Conservation (phyloP, 768 basidiomycete genomes). For the Boletus insuetus region DNA sequence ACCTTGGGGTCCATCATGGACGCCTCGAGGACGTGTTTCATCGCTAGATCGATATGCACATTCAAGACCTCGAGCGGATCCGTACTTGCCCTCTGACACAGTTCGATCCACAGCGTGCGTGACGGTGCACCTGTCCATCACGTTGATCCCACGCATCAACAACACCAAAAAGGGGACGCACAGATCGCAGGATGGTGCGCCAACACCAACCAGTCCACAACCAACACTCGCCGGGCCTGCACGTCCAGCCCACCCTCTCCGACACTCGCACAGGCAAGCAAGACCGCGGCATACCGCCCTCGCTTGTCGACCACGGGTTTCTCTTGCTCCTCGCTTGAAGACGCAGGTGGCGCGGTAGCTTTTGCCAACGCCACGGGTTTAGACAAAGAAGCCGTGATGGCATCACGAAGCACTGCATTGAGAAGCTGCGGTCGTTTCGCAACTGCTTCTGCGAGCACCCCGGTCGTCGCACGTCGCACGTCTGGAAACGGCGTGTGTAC, state of each 20-base stretch:
- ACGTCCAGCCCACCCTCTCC: constrained; percentile 34
- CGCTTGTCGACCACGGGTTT: constrained; percentile 49
- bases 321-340: constrained; percentile 33
- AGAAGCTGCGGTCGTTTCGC: constrained; percentile 45
- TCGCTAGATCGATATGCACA: constrained; percentile 45
- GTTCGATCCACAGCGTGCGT: constrained; percentile 64
- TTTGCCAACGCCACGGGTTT: constrained; percentile 31
- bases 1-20: constrained; percentile 50
- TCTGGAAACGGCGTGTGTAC: constrained; percentile 55
- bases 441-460: constrained; percentile 40
- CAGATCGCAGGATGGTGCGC: constrained; percentile 70
- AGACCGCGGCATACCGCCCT: constrained; percentile 47
- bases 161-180: constrained; percentile 31
- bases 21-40: constrained; percentile 49
- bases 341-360: constrained; percentile 10
- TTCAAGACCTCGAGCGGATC: constrained; percentile 67
- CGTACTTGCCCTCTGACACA: constrained; percentile 63
- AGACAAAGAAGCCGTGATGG: constrained; percentile 46
- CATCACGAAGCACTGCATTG: constrained; percentile 57
- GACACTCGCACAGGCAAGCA: constrained; percentile 52
- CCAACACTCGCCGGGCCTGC: constrained; percentile 40
- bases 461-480: constrained; percentile 48
- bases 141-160: not conserved
- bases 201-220: constrained; percentile 60
- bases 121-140: constrained; percentile 15